These are phyloP conservation scores for Trametes polyzona DNA, from an alignment of 1,284 basidiomycete species.

Conservation along the genomic window DNA sequence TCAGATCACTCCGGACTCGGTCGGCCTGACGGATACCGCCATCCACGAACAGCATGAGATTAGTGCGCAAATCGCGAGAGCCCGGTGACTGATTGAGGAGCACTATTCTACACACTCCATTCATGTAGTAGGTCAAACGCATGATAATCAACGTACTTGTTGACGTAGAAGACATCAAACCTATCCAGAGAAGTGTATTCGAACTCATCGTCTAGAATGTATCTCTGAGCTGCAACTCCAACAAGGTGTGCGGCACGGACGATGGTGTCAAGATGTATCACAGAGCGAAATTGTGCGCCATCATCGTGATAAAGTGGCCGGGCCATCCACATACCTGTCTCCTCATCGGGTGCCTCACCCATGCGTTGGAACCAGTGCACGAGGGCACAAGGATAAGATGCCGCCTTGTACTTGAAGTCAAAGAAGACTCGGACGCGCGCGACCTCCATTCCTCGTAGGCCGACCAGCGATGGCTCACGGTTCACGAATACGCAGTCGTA, in stretches of 20 bases:
- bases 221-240: not conserved
- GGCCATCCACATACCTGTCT: slow-evolving; percentile 29
- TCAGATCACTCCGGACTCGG: too few species aligned
- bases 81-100: too few species aligned
- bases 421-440: slow-evolving; percentile 8
- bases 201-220: not conserved
- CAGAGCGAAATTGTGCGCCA: not conserved
- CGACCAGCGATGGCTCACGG: not conserved
- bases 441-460: slow-evolving; percentile 4
- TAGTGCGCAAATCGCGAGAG: too few species aligned
- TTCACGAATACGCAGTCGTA: slow-evolving; percentile 21
- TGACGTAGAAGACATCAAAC: slow-evolving; percentile 17
- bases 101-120: too few species aligned
- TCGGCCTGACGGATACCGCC: too few species aligned
- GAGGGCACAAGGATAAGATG: slow-evolving; percentile 22
- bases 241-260: slow-evolving; percentile 21
- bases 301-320: slow-evolving; percentile 3
- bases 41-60: too few species aligned
- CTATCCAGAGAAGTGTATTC: slow-evolving; percentile 4
- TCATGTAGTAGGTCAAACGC: slow-evolving; percentile 8
- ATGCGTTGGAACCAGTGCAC: slow-evolving; percentile 24
- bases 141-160: slow-evolving; percentile 23
- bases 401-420: not conserved
- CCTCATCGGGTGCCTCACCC: slow-evolving; percentile 19
- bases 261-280: slow-evolving; percentile 22